Evolutionary conservation across 2,329 filamentous ascomycete genomes (phyloP).

Genomic region (Claviceps purpurea): DNA sequence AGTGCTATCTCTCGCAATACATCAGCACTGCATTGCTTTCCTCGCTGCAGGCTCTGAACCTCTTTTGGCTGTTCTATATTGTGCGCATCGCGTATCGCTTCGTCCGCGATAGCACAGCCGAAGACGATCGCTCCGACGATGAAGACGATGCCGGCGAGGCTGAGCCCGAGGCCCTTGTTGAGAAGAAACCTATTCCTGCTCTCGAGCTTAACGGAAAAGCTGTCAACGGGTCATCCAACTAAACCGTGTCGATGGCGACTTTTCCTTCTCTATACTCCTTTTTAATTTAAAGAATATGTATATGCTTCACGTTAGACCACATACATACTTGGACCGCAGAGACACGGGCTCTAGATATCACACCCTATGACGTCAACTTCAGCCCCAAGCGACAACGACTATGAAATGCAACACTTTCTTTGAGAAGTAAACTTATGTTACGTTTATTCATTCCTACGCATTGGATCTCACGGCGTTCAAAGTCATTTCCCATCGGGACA

Average conservation of each 20-base stretch:
- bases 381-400: no score
- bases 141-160: constrained; percentile 42
- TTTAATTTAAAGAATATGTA: background rate
- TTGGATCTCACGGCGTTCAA: no score
- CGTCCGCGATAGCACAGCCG: constrained; percentile 43
- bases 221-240: constrained; percentile 6
- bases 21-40: constrained; percentile 55
- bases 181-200: constrained; percentile 11
- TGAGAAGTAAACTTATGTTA: no score
- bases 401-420: no score
- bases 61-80: constrained; percentile 75
- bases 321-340: no score
- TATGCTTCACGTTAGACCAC: no score
- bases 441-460: no score
- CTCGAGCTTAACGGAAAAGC: constrained; percentile 12
- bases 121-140: constrained; percentile 59
- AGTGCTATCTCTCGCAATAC: constrained; percentile 54
- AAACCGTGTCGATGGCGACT: background rate
- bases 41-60: constrained; percentile 58
- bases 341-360: no score
- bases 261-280: background rate
- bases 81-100: constrained; percentile 62
- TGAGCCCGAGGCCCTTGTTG: constrained; percentile 21
- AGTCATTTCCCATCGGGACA: no score
- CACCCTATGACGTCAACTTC: no score